Evolutionary conservation across 148 eudicot species (phyloP).

Genomic region (Spergularia marina): DNA sequence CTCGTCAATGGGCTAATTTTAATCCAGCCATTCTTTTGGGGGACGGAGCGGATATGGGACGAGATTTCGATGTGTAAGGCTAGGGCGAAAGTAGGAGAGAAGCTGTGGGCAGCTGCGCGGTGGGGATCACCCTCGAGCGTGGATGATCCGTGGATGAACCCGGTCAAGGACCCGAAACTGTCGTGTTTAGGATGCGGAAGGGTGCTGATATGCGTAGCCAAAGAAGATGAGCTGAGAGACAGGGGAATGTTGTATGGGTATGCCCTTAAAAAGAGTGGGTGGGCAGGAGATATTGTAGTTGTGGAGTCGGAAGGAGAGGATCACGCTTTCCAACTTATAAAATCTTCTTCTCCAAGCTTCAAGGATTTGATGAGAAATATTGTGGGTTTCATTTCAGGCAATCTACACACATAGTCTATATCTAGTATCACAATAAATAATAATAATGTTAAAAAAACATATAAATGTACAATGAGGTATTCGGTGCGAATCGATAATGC

Average conservation of each 20-base stretch:
- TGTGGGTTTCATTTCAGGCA: neutral
- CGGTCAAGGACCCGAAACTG: slow-evolving; percentile 21
- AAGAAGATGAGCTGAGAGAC: slow-evolving; percentile 21
- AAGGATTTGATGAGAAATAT: slow-evolving; percentile 8
- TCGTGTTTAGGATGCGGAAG: slow-evolving; percentile 16
- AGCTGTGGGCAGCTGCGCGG: slow-evolving; percentile 3
- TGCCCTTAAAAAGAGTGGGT: slow-evolving; percentile 26
- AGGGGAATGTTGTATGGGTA: slow-evolving; percentile 29
- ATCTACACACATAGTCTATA: too few relatives aligned
- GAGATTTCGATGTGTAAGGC: neutral
- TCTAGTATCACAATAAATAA: too few relatives aligned
- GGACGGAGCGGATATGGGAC: neutral
- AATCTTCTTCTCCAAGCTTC: slow-evolving; percentile 20
- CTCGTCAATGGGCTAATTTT: neutral
- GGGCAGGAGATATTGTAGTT: slow-evolving; percentile 27
- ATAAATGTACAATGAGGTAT: too few relatives aligned
- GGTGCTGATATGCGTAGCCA: slow-evolving; percentile 26
- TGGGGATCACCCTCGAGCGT: slow-evolving; percentile 2
- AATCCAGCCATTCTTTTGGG: neutral
- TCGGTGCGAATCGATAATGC: too few relatives aligned
- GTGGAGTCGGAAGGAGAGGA: slow-evolving; percentile 26
- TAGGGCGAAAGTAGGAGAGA: neutral
- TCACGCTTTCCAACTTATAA: slow-evolving; percentile 29
- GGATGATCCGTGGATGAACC: slow-evolving; percentile 33
- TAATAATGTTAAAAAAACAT: too few relatives aligned